A percentile compares a stretch with the other conserved stretches of the same genome.
Conservation (phyloP, 2,329 filamentous ascomycete species). For the Aspergillus fumigatiaffinis region DNA sequence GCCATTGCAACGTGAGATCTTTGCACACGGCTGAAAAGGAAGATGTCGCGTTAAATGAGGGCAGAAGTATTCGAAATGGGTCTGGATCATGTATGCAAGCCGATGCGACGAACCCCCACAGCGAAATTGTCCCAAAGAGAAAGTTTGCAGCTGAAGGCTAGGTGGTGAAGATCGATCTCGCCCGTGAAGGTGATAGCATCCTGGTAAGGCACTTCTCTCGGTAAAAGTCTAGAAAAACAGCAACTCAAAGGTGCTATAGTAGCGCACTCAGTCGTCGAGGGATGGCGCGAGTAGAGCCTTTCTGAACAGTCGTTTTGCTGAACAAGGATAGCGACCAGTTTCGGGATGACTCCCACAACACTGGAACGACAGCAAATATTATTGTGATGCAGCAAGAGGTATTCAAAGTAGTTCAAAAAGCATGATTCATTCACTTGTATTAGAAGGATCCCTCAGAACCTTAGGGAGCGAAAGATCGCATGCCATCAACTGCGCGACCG, state of each 20-base stretch:
- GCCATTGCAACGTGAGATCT: slow-evolving; percentile 14
- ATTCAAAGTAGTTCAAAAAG: background rate
- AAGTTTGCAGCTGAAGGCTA: slow-evolving; percentile 2
- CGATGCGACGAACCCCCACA: background rate
- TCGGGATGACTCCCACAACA: background rate
- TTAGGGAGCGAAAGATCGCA: background rate
- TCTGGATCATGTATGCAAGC: background rate
- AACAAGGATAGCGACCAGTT: background rate
- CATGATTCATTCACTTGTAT: background rate
- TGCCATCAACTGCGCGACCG: background rate
- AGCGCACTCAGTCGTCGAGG: background rate
- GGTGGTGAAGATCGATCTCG: slow-evolving; percentile 5
- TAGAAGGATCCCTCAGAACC: background rate
- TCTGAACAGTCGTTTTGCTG: background rate
- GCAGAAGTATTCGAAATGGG: background rate
- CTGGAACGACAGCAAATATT: background rate
- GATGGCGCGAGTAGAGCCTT: background rate
- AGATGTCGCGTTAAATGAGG: background rate
- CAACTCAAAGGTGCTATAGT: background rate
- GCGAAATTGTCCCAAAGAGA: background rate
- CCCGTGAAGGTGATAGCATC: slow-evolving; percentile 10
- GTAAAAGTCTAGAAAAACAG: background rate
- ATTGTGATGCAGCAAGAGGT: background rate
- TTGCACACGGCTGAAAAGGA: background rate
- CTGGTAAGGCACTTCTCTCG: background rate